phyloP scores from a whole-genome alignment of 2,329 filamentous ascomycete species.

The Lasiodiplodia citricola region DNA sequence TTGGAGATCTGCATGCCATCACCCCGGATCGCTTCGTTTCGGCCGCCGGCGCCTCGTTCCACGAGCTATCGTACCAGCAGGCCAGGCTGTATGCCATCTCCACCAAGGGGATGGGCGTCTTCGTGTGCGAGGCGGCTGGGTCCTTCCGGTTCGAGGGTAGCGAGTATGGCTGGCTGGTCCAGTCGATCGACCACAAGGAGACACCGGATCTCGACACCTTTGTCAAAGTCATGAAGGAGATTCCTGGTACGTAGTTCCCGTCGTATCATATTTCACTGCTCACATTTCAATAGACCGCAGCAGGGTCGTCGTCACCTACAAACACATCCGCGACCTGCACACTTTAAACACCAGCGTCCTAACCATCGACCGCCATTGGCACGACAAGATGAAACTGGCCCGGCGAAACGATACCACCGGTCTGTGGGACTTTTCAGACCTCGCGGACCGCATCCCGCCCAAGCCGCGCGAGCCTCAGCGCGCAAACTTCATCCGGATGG shows the following conservation, averaged over 20 bases:
- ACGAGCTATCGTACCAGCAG: slow-evolving; percentile 96
- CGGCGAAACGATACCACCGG: slow-evolving; percentile 88
- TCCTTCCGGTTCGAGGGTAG: slow-evolving; percentile 94
- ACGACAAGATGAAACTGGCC: slow-evolving; percentile 90
- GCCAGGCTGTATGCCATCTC: slow-evolving; percentile 94
- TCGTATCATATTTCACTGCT: not conserved
- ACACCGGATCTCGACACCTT: slow-evolving; percentile 88
- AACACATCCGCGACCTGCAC: slow-evolving; percentile 92
- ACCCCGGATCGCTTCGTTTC: slow-evolving; percentile 96
- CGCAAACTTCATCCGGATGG: slow-evolving; percentile 89
- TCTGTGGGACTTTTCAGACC: slow-evolving; percentile 90
- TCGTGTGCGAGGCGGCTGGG: slow-evolving; percentile 90
- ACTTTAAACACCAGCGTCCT: slow-evolving; percentile 92
- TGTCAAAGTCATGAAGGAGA: slow-evolving; percentile 85
- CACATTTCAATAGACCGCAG: slow-evolving; percentile 59
- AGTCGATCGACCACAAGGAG: slow-evolving; percentile 89
- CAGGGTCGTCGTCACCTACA: slow-evolving; percentile 91
- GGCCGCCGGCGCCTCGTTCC: slow-evolving; percentile 92
- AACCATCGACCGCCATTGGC: slow-evolving; percentile 94
- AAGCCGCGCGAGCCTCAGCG: slow-evolving; percentile 73
- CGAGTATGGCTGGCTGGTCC: slow-evolving; percentile 91
- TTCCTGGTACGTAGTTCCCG: slow-evolving; percentile 57
- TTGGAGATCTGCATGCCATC: slow-evolving; percentile 90
- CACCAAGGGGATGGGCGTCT: slow-evolving; percentile 78
- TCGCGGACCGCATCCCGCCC: slow-evolving; percentile 80